Conservation (phyloP, 768 basidiomycete genomes). For the Crucibulum laeve region DNA sequence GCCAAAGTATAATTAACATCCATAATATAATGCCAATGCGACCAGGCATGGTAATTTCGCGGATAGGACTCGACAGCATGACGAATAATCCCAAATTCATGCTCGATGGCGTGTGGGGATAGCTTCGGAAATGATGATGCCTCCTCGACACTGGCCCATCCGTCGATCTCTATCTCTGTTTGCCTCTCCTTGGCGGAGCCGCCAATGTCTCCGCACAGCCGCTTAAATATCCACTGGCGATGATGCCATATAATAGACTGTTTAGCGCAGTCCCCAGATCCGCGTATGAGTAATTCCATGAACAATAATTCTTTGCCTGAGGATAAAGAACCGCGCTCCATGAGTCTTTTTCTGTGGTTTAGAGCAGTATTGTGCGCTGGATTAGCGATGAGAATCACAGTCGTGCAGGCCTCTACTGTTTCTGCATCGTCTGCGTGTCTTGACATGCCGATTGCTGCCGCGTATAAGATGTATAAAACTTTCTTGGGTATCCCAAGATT, state of each 20-base stretch:
- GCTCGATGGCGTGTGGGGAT: constrained; percentile 26
- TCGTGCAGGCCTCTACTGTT: constrained; percentile 34
- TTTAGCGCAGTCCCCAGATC: constrained; percentile 53
- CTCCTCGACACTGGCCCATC: constrained; percentile 22
- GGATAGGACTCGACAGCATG: constrained; percentile 58
- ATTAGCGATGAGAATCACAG: constrained; percentile 58
- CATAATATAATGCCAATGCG: constrained; percentile 51
- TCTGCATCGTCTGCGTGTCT: constrained; percentile 15
- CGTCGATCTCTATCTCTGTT: constrained; percentile 2
- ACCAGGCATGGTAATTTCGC: constrained; percentile 75
- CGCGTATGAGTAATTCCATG: constrained; percentile 40
- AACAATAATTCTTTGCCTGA: constrained; percentile 44
- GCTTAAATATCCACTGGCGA: constrained; percentile 57
- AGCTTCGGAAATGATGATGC: constrained; percentile 26
- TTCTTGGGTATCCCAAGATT: constrained; percentile 67
- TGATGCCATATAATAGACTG: constrained; percentile 69
- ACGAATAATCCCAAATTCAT: constrained; percentile 46
- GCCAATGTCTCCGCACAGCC: constrained; percentile 19
- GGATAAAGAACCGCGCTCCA: constrained; percentile 30
- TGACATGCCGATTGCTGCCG: constrained; percentile 30
- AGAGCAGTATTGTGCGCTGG: constrained; percentile 68
- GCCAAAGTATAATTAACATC: constrained; percentile 22
- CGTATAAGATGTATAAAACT: constrained; percentile 46
- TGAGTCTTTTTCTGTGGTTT: constrained; percentile 53
- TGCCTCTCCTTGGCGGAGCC: not conserved